Conservation (phyloP, 164 flowering plant species). For the Piper longum region DNA sequence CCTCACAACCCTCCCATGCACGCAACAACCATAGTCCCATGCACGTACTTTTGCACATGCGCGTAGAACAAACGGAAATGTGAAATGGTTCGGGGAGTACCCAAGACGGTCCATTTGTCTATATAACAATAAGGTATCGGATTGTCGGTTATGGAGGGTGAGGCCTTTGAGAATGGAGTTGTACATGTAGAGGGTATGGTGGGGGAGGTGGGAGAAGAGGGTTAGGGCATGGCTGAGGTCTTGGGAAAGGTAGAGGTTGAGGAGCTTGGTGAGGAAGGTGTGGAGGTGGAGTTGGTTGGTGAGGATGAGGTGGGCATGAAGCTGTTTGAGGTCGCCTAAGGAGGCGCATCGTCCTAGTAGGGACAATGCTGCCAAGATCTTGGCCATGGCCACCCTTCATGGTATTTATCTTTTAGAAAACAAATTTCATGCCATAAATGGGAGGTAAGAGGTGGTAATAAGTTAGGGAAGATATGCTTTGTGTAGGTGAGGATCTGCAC, state of each 20-base stretch:
- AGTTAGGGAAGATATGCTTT: no score
- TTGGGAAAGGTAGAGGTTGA: slow-evolving; percentile 14
- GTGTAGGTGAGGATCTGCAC: no score
- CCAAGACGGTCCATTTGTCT: slow-evolving; percentile 15
- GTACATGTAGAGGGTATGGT: slow-evolving; percentile 19
- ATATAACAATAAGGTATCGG: slow-evolving; percentile 9
- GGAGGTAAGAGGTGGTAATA: no score
- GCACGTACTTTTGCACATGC: slow-evolving; percentile 7
- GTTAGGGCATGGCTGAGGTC: slow-evolving; percentile 13
- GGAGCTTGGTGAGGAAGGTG: slow-evolving; percentile 13
- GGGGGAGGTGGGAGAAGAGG: slow-evolving; percentile 9
- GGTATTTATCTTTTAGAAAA: no score
- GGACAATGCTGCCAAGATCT: slow-evolving; percentile 4
- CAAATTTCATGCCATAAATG: no score
- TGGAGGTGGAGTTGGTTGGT: slow-evolving; percentile 7
- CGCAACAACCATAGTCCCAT: slow-evolving; percentile 8
- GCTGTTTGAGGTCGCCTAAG: slow-evolving; percentile 14
- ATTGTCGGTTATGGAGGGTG: slow-evolving; percentile 4
- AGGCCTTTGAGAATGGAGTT: slow-evolving; percentile 18
- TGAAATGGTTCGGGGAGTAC: slow-evolving; percentile 15
- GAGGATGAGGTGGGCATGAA: slow-evolving; percentile 15
- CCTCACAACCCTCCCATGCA: slow-evolving; percentile 14
- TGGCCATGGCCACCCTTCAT: slow-evolving; percentile 2
- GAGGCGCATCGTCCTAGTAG: slow-evolving; percentile 11
- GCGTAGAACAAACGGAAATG: slow-evolving; percentile 19